Evolutionary conservation across 2,329 filamentous ascomycete genomes (phyloP), one percentile per base, ranked within the genome.

Genomic region (Neopestalotiopsis sp.): DNA sequence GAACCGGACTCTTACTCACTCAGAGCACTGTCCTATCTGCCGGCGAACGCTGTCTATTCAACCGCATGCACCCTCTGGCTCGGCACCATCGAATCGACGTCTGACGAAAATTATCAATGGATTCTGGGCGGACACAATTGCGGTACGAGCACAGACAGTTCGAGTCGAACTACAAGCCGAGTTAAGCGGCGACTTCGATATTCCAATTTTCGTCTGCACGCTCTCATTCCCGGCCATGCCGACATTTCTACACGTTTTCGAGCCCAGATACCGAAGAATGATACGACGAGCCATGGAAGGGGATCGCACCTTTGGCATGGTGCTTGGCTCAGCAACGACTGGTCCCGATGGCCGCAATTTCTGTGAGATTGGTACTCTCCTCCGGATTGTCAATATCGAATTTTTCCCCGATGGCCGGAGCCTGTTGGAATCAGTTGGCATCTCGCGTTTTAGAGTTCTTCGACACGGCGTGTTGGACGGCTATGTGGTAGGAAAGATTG

Each of bases 201-300:
- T 91, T 4, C 88, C 93, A 0, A 83, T 97, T 0, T 97, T 97
- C 73, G 88, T 97, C 40, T 96, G 93, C 80, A 94, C 94, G 0
- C 81, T 97, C 9, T 88, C 93, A 0, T 95, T 96, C 73, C 95
- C 95, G 1, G 85, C 86, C 1, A 94, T 95, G 89, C 94, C 92
- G 0, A 95, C 93, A 0, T 96, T 96, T 73, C 83, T 97, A 3
- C 93, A 97, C 74, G 89, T 98, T n/a, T 97, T 97, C 76, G 95
- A 97, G 78, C 93, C 93, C n/a, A 88, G 93, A 6, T 97, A 97
- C 77, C 89, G 94, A 7, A 84, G 96, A n/a, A 96, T 97, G 94
- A 91, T 97, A 49, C 88, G 92, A 61, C 89, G 94, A 45, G 92
- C 90, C 0, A 83, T 97, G 66, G 91, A 94, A 71, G 89, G 90